Percentiles rank a stretch among this genome's conserved stretches.
These are phyloP conservation scores for Byssothecium circinans DNA, from an alignment of 2,329 filamentous ascomycete species.

Conservation along the genomic window DNA sequence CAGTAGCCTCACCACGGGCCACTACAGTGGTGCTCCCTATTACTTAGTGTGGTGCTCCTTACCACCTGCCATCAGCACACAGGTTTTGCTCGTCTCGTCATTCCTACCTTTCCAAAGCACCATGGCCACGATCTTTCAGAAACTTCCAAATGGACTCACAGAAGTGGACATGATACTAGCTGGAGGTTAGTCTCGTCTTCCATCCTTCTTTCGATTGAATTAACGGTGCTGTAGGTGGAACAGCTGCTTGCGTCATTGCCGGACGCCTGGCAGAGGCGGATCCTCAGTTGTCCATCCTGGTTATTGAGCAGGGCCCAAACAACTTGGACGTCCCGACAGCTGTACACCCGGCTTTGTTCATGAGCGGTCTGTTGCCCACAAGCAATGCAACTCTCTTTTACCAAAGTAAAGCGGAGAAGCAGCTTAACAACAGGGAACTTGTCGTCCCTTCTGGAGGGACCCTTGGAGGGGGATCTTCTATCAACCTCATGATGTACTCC, in stretches of 20 bases:
- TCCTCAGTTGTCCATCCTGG: constrained; percentile 52
- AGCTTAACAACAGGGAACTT: constrained; percentile 51
- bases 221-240: constrained; percentile 47
- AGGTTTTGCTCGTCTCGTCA: too few species aligned
- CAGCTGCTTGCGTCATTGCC: constrained; percentile 53
- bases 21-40: too few species aligned
- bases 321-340: constrained; percentile 55
- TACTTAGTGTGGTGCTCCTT: too few species aligned
- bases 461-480: constrained; percentile 62
- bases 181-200: too few species aligned
- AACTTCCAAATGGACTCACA: too few species aligned
- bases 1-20: too few species aligned
- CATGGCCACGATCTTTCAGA: too few species aligned
- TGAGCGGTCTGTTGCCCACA: constrained; percentile 51
- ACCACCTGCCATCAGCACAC: too few species aligned
- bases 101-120: too few species aligned
- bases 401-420: constrained; percentile 45
- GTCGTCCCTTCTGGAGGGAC: constrained; percentile 53
- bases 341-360: constrained; percentile 56
- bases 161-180: too few species aligned
- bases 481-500: constrained; percentile 50
- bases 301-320: constrained; percentile 59
- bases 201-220: too few species aligned
- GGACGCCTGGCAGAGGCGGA: constrained; percentile 55
- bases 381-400: constrained; percentile 58